phyloP scores from a whole-genome alignment of 768 basidiomycete species.

The Amanita fuliginea region DNA sequence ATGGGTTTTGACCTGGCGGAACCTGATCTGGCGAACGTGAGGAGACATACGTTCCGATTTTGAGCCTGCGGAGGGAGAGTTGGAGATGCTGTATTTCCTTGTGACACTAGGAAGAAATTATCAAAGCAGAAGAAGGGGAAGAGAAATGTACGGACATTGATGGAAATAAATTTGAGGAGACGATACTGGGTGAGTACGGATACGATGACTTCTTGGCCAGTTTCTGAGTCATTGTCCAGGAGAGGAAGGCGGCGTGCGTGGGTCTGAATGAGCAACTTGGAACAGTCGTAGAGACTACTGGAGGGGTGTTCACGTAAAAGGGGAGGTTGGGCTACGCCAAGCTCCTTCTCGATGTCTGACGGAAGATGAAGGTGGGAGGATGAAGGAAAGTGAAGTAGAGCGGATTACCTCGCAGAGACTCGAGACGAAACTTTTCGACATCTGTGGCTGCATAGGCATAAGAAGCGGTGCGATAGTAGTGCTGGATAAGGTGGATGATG shows the following conservation, averaged over 20 bases:
- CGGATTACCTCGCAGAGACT: constrained; percentile 71
- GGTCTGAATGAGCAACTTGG: constrained; percentile 83
- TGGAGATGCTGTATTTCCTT: constrained; percentile 78
- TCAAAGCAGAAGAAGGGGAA: constrained; percentile 5
- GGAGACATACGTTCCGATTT: constrained; percentile 88
- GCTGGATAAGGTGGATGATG: constrained; percentile 98
- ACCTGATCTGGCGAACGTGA: constrained; percentile 33
- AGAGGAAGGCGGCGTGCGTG: constrained; percentile 92
- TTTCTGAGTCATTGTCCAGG: constrained; percentile 87
- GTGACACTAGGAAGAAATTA: constrained; percentile 47
- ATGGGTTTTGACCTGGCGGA: constrained; percentile 55
- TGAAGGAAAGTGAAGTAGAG: constrained; percentile 3
- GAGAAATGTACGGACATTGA: constrained; percentile 55
- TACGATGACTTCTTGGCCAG: constrained; percentile 91
- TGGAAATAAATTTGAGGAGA: constrained; percentile 95
- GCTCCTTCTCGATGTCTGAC: constrained; percentile 85
- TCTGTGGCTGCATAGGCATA: constrained; percentile 81
- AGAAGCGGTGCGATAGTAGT: constrained; percentile 85
- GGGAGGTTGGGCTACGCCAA: constrained; percentile 88
- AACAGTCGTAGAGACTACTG: constrained; percentile 82
- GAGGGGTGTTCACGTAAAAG: constrained; percentile 82
- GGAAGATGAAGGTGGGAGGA: constrained; percentile 5
- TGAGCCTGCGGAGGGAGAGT: constrained; percentile 70
- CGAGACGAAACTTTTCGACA: constrained; percentile 86
- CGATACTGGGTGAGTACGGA: constrained; percentile 96